These are phyloP conservation scores for Thelephora ganbajun DNA, from an alignment of 768 basidiomycete species.

Conservation along the genomic window DNA sequence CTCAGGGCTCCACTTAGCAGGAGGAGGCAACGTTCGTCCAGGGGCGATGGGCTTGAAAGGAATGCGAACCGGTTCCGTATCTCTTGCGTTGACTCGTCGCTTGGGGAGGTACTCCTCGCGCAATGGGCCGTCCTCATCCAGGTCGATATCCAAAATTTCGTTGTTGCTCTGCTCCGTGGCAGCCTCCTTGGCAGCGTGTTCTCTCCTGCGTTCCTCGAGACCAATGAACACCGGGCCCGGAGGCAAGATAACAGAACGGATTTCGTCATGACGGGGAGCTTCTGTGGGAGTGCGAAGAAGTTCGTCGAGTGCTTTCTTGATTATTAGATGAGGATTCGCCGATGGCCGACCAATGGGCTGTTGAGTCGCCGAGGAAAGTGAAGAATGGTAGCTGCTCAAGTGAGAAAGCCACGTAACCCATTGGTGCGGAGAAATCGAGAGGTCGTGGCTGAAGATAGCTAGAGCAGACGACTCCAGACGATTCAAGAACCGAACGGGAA, in stretches of 20 bases:
- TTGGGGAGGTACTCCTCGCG: constrained; percentile 70
- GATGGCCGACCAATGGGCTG: constrained; percentile 74
- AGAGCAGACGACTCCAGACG: constrained; percentile 56
- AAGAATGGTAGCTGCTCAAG: constrained; percentile 48
- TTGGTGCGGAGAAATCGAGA: constrained; percentile 46
- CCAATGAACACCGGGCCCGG: constrained; percentile 63
- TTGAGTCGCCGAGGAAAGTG: constrained; percentile 41
- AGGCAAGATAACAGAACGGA: constrained; percentile 14
- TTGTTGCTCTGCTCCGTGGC: constrained; percentile 9
- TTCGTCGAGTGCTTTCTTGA: constrained; percentile 58
- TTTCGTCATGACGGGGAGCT: constrained; percentile 7
- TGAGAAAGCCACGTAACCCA: constrained; percentile 67
- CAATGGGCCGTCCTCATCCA: constrained; percentile 74
- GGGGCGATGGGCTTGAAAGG: constrained; percentile 8
- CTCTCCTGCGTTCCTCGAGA: constrained; percentile 47
- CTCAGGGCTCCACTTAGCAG: constrained; percentile 70
- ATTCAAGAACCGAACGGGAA: constrained; percentile 59
- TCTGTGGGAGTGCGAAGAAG: constrained; percentile 35
- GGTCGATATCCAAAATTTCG: constrained; percentile 57
- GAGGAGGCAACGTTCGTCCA: constrained; percentile 41
- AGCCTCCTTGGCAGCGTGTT: constrained; percentile 32
- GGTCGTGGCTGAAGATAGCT: constrained; percentile 55
- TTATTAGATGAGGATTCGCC: constrained; percentile 51
- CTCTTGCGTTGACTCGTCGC: constrained; percentile 36
- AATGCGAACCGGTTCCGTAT: constrained; percentile 9